These are phyloP conservation scores for Colletotrichum sp. DNA, from an alignment of 2,329 filamentous ascomycete genomes.

Conservation along the genomic window DNA sequence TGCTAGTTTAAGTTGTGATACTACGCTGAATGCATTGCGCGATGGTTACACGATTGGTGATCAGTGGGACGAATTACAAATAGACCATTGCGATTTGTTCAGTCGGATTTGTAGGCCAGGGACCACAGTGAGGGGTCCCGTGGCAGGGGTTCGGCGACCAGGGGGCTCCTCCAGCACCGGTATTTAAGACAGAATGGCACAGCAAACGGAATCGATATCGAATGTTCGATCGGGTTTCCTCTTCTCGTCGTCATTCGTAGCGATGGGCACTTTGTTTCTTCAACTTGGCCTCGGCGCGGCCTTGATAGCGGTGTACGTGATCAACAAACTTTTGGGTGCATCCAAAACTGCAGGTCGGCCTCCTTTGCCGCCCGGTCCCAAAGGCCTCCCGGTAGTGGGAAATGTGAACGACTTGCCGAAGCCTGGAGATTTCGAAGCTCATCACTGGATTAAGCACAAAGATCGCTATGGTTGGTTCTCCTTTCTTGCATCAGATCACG, in stretches of 20 bases:
- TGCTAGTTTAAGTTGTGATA: not conserved
- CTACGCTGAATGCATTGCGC: not conserved
- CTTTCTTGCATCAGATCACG: not conserved
- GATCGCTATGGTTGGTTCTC: constrained; percentile 29
- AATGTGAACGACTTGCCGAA: constrained; percentile 52
- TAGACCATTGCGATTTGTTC: not conserved
- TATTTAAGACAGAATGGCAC: not conserved
- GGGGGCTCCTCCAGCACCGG: not conserved
- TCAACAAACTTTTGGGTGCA: not conserved
- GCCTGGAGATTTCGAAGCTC: constrained; percentile 29
- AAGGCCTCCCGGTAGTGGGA: constrained; percentile 45
- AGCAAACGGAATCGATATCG: not conserved
- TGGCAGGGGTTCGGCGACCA: not conserved
- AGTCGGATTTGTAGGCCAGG: not conserved
- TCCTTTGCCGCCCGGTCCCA: constrained; percentile 30
- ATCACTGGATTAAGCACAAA: constrained; percentile 40
- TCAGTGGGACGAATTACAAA: not conserved
- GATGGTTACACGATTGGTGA: not conserved
- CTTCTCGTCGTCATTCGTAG: not conserved
- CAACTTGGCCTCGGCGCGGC: not conserved
- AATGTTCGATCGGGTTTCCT: not conserved
- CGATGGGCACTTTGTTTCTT: not conserved
- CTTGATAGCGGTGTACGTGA: not conserved
- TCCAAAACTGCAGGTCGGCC: not conserved
- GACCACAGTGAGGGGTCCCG: not conserved